Percentiles rank a stretch among this genome's conserved stretches.
Evolutionary conservation across 2,329 filamentous ascomycete species (phyloP).

Genomic region (Pestalotiopsis sp.): DNA sequence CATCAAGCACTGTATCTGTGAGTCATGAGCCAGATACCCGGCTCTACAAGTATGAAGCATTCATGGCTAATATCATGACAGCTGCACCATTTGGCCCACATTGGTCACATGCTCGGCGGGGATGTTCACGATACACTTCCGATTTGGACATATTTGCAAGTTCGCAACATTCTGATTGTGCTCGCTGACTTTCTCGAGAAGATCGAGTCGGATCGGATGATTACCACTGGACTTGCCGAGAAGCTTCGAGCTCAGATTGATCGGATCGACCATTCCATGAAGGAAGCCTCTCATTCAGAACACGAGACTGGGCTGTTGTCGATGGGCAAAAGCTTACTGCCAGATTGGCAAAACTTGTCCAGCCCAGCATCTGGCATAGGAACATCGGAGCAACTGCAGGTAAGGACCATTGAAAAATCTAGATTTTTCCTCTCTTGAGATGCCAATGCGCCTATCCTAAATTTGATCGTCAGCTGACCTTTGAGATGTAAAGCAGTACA

Average conservation of each 20-base stretch:
- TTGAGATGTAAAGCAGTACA: neutral
- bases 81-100: conserved; percentile 1
- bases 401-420: neutral
- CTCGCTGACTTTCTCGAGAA: conserved; percentile 4
- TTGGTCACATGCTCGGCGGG: conserved; percentile 3
- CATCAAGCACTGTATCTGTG: conserved; percentile 1
- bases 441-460: neutral
- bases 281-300: neutral
- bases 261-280: conserved; percentile 1
- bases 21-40: neutral
- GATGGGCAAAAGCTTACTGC: neutral
- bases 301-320: neutral
- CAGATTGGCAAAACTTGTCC: neutral
- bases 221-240: conserved; percentile 4
- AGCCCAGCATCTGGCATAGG: neutral
- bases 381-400: neutral
- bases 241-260: neutral
- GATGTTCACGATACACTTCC: conserved; percentile 1
- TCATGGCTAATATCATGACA: neutral
- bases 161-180: conserved; percentile 1
- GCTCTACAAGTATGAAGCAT: neutral
- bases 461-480: neutral
- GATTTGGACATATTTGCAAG: neutral
- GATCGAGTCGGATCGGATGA: conserved; percentile 7
- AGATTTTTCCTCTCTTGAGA: neutral